Percentiles rank a stretch among this genome's conserved stretches.
These are phyloP conservation scores for Phaffia australis DNA, from an alignment of 768 basidiomycete genomes.

Conservation along the genomic window DNA sequence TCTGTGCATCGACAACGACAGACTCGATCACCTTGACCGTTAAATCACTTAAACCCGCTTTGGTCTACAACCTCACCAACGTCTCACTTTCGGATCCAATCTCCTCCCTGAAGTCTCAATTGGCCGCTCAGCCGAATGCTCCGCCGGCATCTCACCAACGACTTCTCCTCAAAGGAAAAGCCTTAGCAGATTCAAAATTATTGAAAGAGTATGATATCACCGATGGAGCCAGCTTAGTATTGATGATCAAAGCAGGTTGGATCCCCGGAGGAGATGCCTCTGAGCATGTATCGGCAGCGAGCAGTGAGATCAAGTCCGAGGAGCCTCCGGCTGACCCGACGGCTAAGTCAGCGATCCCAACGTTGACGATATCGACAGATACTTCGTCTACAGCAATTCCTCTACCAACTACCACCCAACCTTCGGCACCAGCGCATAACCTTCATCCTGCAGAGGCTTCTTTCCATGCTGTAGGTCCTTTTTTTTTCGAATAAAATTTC, in stretches of 20 bases:
- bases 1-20: slow-evolving; percentile 2
- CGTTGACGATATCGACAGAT: slow-evolving; percentile 25
- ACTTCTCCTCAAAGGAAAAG: slow-evolving; percentile 87
- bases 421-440: slow-evolving; percentile 66
- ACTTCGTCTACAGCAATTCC: slow-evolving; percentile 34
- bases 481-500: slow-evolving; percentile 35
- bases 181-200: slow-evolving; percentile 74
- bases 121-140: slow-evolving; percentile 48
- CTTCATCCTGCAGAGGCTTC: slow-evolving; percentile 42
- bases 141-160: slow-evolving; percentile 73
- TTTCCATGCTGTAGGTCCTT: slow-evolving; percentile 62
- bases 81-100: slow-evolving; percentile 76
- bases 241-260: slow-evolving; percentile 75
- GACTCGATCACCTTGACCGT: slow-evolving; percentile 60
- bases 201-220: slow-evolving; percentile 75
- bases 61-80: slow-evolving; percentile 54
- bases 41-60: slow-evolving; percentile 83
- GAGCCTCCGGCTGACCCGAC: neutral
- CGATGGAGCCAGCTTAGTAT: slow-evolving; percentile 68
- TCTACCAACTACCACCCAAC: slow-evolving; percentile 56
- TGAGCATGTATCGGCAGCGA: slow-evolving; percentile 26
- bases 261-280: slow-evolving; percentile 42
- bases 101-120: slow-evolving; percentile 61
- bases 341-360: slow-evolving; percentile 2
- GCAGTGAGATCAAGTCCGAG: slow-evolving; percentile 10